Evolutionary conservation across 345 rosid species (phyloP), one percentile per base, ranked within the genome.

Genomic region (Iberis pinnata): DNA sequence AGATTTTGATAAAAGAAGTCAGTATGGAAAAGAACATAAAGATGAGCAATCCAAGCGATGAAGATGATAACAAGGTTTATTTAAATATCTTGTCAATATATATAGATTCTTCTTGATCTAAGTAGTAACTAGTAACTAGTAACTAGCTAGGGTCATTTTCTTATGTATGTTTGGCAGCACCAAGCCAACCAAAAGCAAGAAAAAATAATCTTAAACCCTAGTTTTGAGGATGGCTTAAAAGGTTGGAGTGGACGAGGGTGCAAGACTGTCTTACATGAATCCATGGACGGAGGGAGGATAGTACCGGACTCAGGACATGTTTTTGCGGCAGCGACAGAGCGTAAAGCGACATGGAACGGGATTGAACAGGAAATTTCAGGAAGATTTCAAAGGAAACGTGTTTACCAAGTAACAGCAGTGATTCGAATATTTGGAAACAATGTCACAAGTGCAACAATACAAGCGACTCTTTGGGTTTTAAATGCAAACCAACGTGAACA

Each of bases 211-310:
- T 22, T 79, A 26, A 89, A 89, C 66, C 95, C 95, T 36, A 75
- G 59, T 26, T 89, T 89, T 61, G 85, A 80, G 41, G 81, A 81
- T 36, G 94, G 88, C 32, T 70, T 77, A 13, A 80, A 71, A 49
- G 79, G 79, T 59, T 83, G 97, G 97, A 70, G 80, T 7, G 95
- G 80, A 61, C 78, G 86, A 79, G 90, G 86, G 42, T 83, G 94
- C 77, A 76, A 78, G 71, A 60, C 77, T 40, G 68, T 49, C 16
- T 56, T 86, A 42, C 88, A 76, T 49, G 86, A 83, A 13, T 81
- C 95, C 8, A 71, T 78, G 75, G 84, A 69, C 2, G 84, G 73
- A 40, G 89, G 86, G 20, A 82, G 68, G 58, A 68, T 86, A 54
- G 18, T 38, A 10, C 95, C 89, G 0, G 57, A 53, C 57, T 58